These are phyloP conservation scores for Leucoagaricus sp. DNA, from an alignment of 1,284 basidiomycete species.

Conservation along the genomic window DNA sequence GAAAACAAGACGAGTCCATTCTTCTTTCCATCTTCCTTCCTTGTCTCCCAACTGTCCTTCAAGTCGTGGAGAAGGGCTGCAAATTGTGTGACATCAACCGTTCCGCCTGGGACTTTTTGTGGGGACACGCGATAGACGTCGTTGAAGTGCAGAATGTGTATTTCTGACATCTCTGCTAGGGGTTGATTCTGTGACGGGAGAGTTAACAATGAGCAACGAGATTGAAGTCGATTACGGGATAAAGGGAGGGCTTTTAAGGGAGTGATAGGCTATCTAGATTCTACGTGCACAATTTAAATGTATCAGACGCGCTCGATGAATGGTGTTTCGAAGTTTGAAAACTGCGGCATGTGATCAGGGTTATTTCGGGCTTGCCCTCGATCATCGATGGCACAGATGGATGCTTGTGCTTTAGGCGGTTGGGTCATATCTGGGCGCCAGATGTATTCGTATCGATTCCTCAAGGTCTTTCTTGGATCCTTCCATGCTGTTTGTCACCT, in stretches of 20 bases:
- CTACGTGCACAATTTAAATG: background rate
- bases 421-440: too few relatives aligned
- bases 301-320: background rate
- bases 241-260: background rate
- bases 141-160: constrained; percentile 62
- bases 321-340: background rate
- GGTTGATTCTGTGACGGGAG: background rate
- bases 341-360: background rate
- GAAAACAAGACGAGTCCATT: constrained; percentile 87
- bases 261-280: background rate
- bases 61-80: constrained; percentile 61
- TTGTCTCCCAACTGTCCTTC: constrained; percentile 50
- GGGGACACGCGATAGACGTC: constrained; percentile 77
- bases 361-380: background rate
- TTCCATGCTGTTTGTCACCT: too few relatives aligned
- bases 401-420: too few relatives aligned
- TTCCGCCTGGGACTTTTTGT: constrained; percentile 64
- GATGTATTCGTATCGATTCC: too few relatives aligned
- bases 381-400: background rate
- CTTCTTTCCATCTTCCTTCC: constrained; percentile 39
- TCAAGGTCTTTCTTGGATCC: too few relatives aligned
- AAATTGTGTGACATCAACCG: constrained; percentile 79
- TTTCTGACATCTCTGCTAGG: constrained; percentile 19
- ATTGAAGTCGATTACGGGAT: background rate
- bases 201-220: background rate